These are phyloP conservation scores for Tilletia caries DNA, from an alignment of 1,284 basidiomycete genomes.

Conservation along the genomic window DNA sequence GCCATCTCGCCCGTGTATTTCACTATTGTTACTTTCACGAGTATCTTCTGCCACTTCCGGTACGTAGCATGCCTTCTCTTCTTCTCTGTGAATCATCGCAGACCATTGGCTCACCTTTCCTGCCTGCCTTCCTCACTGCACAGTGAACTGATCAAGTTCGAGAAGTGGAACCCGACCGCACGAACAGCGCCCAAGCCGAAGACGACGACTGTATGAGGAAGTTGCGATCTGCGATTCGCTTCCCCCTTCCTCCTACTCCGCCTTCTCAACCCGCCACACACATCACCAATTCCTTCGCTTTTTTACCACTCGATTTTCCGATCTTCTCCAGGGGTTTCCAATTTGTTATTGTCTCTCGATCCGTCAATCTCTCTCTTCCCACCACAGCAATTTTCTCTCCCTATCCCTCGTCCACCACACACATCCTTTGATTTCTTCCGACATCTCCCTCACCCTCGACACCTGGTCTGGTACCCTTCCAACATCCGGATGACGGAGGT, in stretches of 20 bases:
- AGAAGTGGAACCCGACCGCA: conserved; percentile 29
- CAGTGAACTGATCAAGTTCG: conserved; percentile 39
- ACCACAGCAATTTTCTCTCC: background rate
- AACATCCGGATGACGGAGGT: too few relatives aligned
- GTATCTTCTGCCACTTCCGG: conserved; percentile 44
- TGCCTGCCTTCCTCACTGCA: too few relatives aligned
- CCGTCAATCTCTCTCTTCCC: background rate
- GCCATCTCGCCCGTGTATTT: conserved; percentile 34
- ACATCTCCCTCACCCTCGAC: too few relatives aligned
- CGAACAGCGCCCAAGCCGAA: conserved; percentile 12
- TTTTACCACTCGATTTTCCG: background rate
- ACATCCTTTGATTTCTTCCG: too few relatives aligned
- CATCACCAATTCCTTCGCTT: background rate
- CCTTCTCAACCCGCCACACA: background rate
- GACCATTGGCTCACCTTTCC: too few relatives aligned
- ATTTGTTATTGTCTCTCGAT: background rate
- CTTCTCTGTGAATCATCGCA: too few relatives aligned
- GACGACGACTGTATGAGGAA: background rate
- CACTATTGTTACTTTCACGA: conserved; percentile 32
- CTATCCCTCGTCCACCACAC: background rate
- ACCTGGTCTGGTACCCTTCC: too few relatives aligned
- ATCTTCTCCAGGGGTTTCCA: background rate
- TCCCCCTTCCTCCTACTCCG: background rate
- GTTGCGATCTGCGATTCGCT: background rate
- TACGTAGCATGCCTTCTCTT: too few relatives aligned